Evolutionary conservation across 1,284 basidiomycete species (phyloP).

Genomic region (Coniferiporia weirii): DNA sequence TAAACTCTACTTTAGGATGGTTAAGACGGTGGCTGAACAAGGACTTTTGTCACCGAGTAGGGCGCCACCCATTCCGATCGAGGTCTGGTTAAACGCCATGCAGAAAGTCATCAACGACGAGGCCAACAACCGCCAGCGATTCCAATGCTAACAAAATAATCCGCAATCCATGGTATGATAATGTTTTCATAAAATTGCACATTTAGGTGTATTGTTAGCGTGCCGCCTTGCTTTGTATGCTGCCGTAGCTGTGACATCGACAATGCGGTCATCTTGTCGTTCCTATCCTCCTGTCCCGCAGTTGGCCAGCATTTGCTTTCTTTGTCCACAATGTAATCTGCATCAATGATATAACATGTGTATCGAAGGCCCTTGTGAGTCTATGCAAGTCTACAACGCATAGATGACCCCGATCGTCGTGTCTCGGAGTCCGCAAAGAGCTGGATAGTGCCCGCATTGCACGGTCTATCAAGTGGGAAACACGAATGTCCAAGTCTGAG

Average conservation of each 20-base stretch:
- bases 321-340: too few species aligned
- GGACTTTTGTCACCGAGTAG: background rate
- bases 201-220: constrained; percentile 23
- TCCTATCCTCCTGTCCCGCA: background rate
- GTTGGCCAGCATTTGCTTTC: background rate
- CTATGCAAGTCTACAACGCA: background rate
- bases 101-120: constrained; percentile 61
- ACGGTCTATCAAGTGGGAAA: too few species aligned
- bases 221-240: background rate
- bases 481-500: too few species aligned
- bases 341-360: too few species aligned
- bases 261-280: too few species aligned
- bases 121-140: constrained; percentile 43
- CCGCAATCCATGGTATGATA: constrained; percentile 14
- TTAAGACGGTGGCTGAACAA: background rate
- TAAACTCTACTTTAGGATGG: background rate
- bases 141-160: constrained; percentile 24
- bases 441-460: too few species aligned
- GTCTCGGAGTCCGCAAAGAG: too few species aligned
- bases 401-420: too few species aligned
- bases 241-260: background rate
- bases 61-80: constrained; percentile 32
- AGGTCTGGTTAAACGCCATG: constrained; percentile 75
- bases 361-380: background rate
- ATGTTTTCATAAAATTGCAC: constrained; percentile 16